Base-by-base conservation (phyloP, 495 filamentous ascomycete species). In the Aspergillus biplanus region DNA sequence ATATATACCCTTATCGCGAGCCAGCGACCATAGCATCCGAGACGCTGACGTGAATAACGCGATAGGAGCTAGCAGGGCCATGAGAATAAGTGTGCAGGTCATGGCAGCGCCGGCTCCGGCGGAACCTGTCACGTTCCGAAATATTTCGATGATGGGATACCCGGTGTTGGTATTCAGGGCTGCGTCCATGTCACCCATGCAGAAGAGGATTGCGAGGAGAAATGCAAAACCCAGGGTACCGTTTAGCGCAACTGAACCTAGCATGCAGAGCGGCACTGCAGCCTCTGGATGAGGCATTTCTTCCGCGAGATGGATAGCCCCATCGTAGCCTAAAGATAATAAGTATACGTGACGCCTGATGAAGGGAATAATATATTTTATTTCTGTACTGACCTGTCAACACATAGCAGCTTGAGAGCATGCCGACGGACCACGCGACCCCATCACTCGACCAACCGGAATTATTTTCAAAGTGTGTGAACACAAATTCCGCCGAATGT, bases 371-470 rank as follows among this genome's bases (percentile, higher is more conserved):
- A n/a, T n/a, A n/a, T n/a, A n/a, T n/a, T n/a, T n/a, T n/a, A n/a
- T n/a, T n/a, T n/a, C n/a, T n/a, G n/a, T n/a, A n/a, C n/a, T n/a
- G n/a, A n/a, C 21, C 21, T 27, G 21, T 27, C 21, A 63, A 16
- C 0, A 63, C 61, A 50, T 63, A 63, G 37, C 39, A 48, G 32
- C 39, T 52, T 0, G 39, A 49, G 8, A 63, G 53, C 52, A 63
- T 16, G 7, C 61, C 61, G 16, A 63, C 37, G 21, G 8, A 57
- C 61, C 61, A 63, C 6, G 61, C 27, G 4, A 63, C 5, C 4
- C 61, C 61, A 63, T 55, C 27, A 39, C 33, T 63, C 31, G 32
- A 50, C 61, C 61, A 63, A 0, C 61, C 61, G 39, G 61, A 57
- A 12, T 31, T 50, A 18, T 63, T 63, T 13, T 33, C 5, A 39